Evolutionary conservation across 148 eudicot species (phyloP), one percentile per base, ranked within the genome.

Genomic region (Hydrangea macrophylla): DNA sequence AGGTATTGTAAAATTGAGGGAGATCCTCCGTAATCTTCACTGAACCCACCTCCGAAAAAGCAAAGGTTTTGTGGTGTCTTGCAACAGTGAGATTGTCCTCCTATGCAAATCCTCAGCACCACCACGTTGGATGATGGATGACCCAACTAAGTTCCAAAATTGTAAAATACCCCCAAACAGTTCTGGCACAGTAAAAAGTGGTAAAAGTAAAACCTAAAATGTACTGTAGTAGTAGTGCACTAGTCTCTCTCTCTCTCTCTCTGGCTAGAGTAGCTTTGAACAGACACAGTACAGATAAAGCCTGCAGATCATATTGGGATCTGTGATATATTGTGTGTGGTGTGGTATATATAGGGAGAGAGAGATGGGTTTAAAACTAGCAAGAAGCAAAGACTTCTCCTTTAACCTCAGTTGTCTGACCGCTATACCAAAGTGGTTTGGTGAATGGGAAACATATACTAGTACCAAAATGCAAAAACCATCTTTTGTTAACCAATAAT

Each of bases 1-100:
- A 62, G 55, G 58, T 37, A 78, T 78, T 78, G 82, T 78, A 80
- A 83, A 83, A 83, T 83, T 83, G 82, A 83, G 87, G 87, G 87
- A 80, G 86, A 83, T 83, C 82, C 74, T 78, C 73, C 77, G 67
- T 31, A 40, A 68, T 73, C 74, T 75, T 72, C 44, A 66, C 39
- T 60, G 59, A 57, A 33, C 40, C 61, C 70, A 32, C 37, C 62
- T 28, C 45, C n/a, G 53, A 48, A 48, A 42, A 18, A 48, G 53
- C 17, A 1, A 18, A 48, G 17, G 20, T 48, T 48, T 15, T 48
- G 53, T 48, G 22, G 17, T 15, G 48, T 15, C 11, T 0, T 42
- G 53, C 50, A 48, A 48, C 53, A 48, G 23, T 48, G 23, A 48
- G 54, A 48, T 1, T 42, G 48, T 42, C 48, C 18, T 42, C 17